Base-by-base conservation (phyloP, 805 yeast genomes). In the Candida montana region DNA sequence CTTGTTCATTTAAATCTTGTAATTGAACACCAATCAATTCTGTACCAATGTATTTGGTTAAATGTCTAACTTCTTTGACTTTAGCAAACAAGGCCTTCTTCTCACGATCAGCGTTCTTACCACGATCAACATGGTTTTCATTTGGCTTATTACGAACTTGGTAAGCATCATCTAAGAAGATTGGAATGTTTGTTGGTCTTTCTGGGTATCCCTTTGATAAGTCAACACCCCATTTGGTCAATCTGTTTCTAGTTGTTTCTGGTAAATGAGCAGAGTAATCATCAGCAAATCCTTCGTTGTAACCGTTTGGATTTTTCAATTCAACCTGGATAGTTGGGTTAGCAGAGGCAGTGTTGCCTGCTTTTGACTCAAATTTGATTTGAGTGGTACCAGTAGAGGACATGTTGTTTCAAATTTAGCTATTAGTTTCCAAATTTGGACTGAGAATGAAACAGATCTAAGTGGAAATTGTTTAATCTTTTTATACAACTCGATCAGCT, bases 31-130 rank as follows among this genome's bases (percentile, higher is more conserved):
- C 77, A 32, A 66, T 62, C 42, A 72, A 62, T 45, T 71, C 77
- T 15, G 77, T 72, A 36, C 78, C 78, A 47, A 72, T 55, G 46
- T 68, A 64, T 42, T 65, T 67, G 40, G 75, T 68, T 46, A 72
- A 57, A 41, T 72, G 51, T 28, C 51, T 63, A 21, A 72, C 72
- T 44, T 64, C 62, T 49, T 56, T 62, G 33, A 61, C 68, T 47
- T 69, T 69, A 5, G 67, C 62, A 31, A 66, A 58, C 12, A 66
- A 50, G 6, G 71, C 69, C 44, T 64, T 65, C 57, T 67, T 66
- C 44, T 64, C 68, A 10, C 67, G 69, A 44, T 67, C 71, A 8
- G 71, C 71, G 39, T 59, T 57, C 42, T 46, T 49, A 31, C 64
- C 69, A 35, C 67, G 50, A 37, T 62, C 67, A 42, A 58, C 42